These are phyloP conservation scores for Apostasia shenzhenica DNA, from an alignment of 106 monocot genomes.

Conservation along the genomic window DNA sequence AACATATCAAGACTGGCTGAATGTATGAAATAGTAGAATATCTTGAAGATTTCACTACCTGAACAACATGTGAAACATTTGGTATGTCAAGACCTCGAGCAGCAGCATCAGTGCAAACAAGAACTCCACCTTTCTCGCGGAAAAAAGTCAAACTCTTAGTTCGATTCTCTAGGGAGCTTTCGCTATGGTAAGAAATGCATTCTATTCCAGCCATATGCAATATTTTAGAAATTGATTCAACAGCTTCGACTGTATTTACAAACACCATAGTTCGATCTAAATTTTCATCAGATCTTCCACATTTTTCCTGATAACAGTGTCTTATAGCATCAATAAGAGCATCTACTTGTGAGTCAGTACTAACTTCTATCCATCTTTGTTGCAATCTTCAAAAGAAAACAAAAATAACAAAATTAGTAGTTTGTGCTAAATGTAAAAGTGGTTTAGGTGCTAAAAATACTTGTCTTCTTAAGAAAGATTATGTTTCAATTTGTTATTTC, in stretches of 20 bases:
- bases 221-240: slow-evolving; percentile 63
- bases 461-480: too few relatives aligned
- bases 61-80: slow-evolving; percentile 92
- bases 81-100: slow-evolving; percentile 96
- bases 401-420: neutral
- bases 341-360: slow-evolving; percentile 80
- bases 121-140: slow-evolving; percentile 75
- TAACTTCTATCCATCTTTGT: slow-evolving; percentile 89
- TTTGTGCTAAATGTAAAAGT: too few relatives aligned
- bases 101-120: slow-evolving; percentile 99
- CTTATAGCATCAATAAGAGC: slow-evolving; percentile 79
- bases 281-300: slow-evolving; percentile 17
- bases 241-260: slow-evolving; percentile 85
- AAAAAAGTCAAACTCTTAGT: slow-evolving; percentile 44
- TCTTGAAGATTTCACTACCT: slow-evolving; percentile 34
- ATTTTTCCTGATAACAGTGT: slow-evolving; percentile 17
- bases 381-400: slow-evolving; percentile 49
- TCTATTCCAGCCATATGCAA: slow-evolving; percentile 49
- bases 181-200: slow-evolving; percentile 84
- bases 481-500: too few relatives aligned
- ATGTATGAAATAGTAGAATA: slow-evolving; percentile 2
- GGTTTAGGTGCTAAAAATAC: too few relatives aligned
- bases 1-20: too few relatives aligned
- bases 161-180: slow-evolving; percentile 68
- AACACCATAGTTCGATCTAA: slow-evolving; percentile 79